These are phyloP conservation scores for Russula virescens DNA, from an alignment of 768 basidiomycete genomes.

Conservation along the genomic window DNA sequence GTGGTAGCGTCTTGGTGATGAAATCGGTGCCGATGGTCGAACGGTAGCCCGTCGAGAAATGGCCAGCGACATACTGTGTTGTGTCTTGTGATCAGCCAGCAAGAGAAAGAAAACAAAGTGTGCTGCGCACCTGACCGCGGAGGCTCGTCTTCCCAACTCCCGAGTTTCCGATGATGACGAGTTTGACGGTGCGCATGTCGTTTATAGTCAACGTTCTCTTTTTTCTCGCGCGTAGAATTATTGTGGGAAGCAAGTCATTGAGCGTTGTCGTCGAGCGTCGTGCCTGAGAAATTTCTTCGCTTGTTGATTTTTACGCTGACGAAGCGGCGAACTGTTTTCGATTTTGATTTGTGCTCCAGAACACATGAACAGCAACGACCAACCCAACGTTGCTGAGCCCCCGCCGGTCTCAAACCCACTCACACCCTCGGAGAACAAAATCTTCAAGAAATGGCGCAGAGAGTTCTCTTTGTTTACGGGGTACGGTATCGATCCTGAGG, in stretches of 20 bases:
- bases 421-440: constrained; percentile 25
- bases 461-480: constrained; percentile 47
- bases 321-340: no score
- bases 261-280: neutral
- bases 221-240: neutral
- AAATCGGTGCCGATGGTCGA: constrained; percentile 91
- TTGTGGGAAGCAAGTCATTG: neutral
- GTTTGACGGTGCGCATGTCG: constrained; percentile 66
- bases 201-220: neutral
- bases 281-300: no score
- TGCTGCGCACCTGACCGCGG: constrained; percentile 59
- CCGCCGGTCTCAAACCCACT: neutral
- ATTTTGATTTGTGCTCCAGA: no score
- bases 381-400: neutral
- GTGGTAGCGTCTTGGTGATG: constrained; percentile 65
- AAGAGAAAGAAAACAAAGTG: neutral
- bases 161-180: constrained; percentile 75
- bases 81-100: no score
- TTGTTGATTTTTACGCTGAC: neutral
- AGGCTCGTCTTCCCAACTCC: constrained; percentile 84
- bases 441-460: constrained; percentile 48
- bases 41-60: constrained; percentile 70
- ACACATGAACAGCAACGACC: constrained; percentile 3
- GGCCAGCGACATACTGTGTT: constrained; percentile 64
- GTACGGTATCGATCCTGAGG: constrained; percentile 42